phyloP scores from a whole-genome alignment of 306 rosid species.

The Medicago arabica region DNA sequence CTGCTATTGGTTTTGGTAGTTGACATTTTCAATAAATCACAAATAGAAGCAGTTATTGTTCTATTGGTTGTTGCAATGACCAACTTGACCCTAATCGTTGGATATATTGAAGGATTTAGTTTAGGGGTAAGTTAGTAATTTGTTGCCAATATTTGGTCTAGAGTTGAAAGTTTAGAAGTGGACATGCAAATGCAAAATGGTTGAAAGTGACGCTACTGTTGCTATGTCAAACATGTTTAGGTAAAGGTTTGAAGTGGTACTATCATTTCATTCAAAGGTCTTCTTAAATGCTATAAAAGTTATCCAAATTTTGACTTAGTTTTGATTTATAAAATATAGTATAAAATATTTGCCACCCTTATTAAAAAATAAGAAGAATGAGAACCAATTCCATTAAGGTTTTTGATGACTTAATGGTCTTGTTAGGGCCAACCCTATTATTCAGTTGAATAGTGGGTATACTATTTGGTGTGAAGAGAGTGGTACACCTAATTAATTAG shows the following conservation, averaged over 20 bases:
- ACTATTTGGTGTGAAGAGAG: conserved; percentile 31
- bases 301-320: conserved; percentile 31
- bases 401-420: conserved; percentile 37
- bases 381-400: conserved; percentile 31
- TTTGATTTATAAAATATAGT: conserved; percentile 2
- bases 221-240: conserved; percentile 38
- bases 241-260: conserved; percentile 39
- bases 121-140: conserved; percentile 40
- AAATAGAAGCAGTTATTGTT: background rate
- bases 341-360: background rate
- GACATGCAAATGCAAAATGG: conserved; percentile 8
- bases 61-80: conserved; percentile 34
- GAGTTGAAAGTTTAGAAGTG: conserved; percentile 15
- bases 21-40: conserved; percentile 63
- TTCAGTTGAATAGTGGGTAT: conserved; percentile 13
- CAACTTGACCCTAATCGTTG: conserved; percentile 28
- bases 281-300: conserved; percentile 37
- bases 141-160: conserved; percentile 1
- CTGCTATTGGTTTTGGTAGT: conserved; percentile 50
- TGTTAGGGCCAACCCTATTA: background rate
- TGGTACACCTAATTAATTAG: conserved; percentile 56
- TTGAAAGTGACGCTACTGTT: conserved; percentile 22
- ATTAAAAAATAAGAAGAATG: conserved; percentile 15
- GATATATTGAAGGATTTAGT: background rate
- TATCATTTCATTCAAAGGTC: background rate